phyloP scores from a whole-genome alignment of 2,329 filamentous ascomycete species.

The Shiraia sp. region DNA sequence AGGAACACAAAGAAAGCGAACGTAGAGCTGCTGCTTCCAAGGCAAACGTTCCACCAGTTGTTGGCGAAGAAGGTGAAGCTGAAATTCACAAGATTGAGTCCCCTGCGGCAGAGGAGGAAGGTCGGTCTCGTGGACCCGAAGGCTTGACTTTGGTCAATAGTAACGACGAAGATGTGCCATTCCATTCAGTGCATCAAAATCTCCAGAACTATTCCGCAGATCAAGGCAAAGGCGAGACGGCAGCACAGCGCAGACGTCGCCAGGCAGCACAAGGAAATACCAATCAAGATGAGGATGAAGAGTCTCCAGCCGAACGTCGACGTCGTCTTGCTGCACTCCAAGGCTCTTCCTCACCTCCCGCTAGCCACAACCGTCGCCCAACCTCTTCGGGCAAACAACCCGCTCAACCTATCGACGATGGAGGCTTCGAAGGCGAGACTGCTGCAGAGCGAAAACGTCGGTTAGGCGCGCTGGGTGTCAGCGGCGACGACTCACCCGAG shows the following conservation, averaged over 20 bases:
- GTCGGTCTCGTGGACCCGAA: slow-evolving; percentile 36
- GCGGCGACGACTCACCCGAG: slow-evolving; percentile 28
- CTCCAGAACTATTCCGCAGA: slow-evolving; percentile 32
- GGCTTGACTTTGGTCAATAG: slow-evolving; percentile 52
- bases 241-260: slow-evolving; percentile 51
- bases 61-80: slow-evolving; percentile 40
- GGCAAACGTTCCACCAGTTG: slow-evolving; percentile 34
- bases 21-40: slow-evolving; percentile 31
- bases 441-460: slow-evolving; percentile 74
- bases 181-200: slow-evolving; percentile 50
- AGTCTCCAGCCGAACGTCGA: slow-evolving; percentile 21
- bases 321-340: slow-evolving; percentile 20
- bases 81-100: slow-evolving; percentile 37
- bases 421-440: slow-evolving; percentile 60
- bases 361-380: slow-evolving; percentile 14
- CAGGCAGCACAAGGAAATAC: slow-evolving; percentile 26
- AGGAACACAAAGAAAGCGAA: slow-evolving; percentile 37
- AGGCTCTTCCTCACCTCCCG: slow-evolving; percentile 17
- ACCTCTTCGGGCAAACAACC: slow-evolving; percentile 9
- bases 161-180: slow-evolving; percentile 51
- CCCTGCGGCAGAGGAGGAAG: slow-evolving; percentile 28
- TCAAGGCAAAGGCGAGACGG: slow-evolving; percentile 33
- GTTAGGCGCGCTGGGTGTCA: slow-evolving; percentile 71
- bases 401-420: slow-evolving; percentile 35
- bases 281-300: slow-evolving; percentile 36